phyloP scores from a whole-genome alignment of 2,329 filamentous ascomycete species.

The Sporothrix protearum region DNA sequence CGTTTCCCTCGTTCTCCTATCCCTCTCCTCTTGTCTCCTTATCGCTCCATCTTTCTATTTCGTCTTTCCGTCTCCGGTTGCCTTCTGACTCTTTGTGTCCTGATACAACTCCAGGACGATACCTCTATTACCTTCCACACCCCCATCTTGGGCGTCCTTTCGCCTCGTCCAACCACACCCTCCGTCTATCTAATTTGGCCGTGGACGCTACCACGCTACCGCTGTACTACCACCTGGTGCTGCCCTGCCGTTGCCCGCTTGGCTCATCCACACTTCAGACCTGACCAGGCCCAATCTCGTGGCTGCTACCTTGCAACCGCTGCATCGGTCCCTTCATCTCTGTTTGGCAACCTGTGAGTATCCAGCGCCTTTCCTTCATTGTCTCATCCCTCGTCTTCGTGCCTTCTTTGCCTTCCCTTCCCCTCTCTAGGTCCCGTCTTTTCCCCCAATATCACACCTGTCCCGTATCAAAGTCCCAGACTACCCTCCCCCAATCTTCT shows the following conservation, averaged over 20 bases:
- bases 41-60: background rate
- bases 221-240: constrained; percentile 21
- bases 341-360: constrained; percentile 6
- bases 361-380: background rate
- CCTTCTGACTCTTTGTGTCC: background rate
- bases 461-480: constrained; percentile 16
- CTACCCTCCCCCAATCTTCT: background rate
- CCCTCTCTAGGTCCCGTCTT: background rate
- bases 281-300: background rate
- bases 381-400: background rate
- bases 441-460: constrained; percentile 16
- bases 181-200: constrained; percentile 13
- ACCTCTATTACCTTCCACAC: background rate
- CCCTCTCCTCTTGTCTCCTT: background rate
- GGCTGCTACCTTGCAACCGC: constrained; percentile 23
- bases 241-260: constrained; percentile 17
- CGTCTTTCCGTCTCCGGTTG: background rate
- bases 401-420: background rate
- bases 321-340: constrained; percentile 6
- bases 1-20: background rate
- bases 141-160: background rate
- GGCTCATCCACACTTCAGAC: constrained; percentile 2
- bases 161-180: constrained; percentile 12
- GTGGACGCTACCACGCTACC: constrained; percentile 26
- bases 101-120: constrained; percentile 15